phyloP scores from a whole-genome alignment of 73 alveolate species.

The Paramecium biaurelia region DNA sequence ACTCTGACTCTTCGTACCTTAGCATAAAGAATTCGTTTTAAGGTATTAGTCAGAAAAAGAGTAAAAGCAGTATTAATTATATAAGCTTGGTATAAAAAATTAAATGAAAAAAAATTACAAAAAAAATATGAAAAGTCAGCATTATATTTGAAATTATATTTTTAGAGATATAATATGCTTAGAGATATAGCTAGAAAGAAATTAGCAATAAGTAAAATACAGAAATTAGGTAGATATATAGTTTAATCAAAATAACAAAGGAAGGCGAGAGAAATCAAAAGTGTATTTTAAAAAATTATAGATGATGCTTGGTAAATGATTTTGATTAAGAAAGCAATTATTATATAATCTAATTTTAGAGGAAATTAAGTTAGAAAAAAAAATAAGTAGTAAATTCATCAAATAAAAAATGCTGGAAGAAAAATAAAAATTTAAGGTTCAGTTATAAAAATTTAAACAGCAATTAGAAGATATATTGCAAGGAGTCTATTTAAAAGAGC shows the following conservation, averaged over 20 bases:
- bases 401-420: conserved; percentile 66
- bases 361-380: conserved; percentile 65
- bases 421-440: conserved; percentile 56
- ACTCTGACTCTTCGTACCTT: background rate
- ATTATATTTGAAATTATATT: background rate
- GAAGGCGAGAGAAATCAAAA: background rate
- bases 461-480: conserved; percentile 67
- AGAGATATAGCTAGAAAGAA: background rate
- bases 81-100: background rate
- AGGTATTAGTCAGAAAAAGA: background rate
- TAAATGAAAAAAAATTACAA: background rate
- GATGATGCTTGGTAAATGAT: conserved; percentile 69
- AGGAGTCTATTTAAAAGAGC: conserved; percentile 69
- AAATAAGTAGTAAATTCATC: conserved; percentile 50
- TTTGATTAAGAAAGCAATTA: conserved; percentile 49
- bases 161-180: conserved; percentile 28
- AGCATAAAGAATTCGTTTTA: background rate
- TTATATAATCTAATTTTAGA: conserved; percentile 67
- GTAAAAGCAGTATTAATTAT: background rate
- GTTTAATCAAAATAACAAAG: background rate
- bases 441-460: conserved; percentile 60
- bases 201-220: background rate
- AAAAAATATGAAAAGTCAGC: background rate
- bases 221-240: background rate
- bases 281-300: background rate